Conservation (phyloP, 1,139 yeast genomes). For the Hemisphaericaspora xylofermentans region DNA sequence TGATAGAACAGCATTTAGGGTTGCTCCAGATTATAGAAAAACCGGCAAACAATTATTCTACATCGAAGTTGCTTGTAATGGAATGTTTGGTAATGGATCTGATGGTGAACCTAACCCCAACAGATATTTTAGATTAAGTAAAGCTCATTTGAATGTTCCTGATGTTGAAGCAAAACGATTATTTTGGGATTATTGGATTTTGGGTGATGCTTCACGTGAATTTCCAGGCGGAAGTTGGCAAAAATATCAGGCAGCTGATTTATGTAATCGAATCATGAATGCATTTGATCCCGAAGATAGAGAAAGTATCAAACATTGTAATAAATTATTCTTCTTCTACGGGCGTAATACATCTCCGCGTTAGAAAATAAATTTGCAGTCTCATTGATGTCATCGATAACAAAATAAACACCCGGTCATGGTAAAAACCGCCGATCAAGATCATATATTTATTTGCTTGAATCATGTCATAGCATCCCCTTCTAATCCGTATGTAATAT, state of each 20-base stretch:
- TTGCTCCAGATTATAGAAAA: constrained; percentile 56
- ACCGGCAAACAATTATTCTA: constrained; percentile 52
- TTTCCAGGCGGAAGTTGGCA: constrained; percentile 73
- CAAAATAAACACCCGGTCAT: no score
- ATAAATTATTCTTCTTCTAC: no score
- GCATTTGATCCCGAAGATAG: constrained; percentile 63
- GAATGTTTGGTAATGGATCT: constrained; percentile 84
- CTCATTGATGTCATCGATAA: no score
- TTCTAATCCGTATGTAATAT: no score
- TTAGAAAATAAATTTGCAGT: no score
- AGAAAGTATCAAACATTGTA: constrained; percentile 53
- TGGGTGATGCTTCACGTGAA: constrained; percentile 90
- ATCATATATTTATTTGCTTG: no score
- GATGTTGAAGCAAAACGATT: constrained; percentile 77
- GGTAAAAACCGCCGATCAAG: no score
- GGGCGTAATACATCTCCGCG: no score
- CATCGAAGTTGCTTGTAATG: constrained; percentile 89
- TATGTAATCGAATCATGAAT: constrained; percentile 80
- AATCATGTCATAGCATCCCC: no score
- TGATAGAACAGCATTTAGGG: constrained; percentile 70
- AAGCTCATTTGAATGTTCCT: constrained; percentile 81
- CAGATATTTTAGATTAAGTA: constrained; percentile 62
- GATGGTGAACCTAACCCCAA: constrained; percentile 63
- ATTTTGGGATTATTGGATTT: constrained; percentile 79
- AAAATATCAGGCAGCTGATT: constrained; percentile 75